Evolutionary conservation across 2,329 filamentous ascomycete genomes (phyloP), one percentile per base, ranked within the genome.

Genomic region (Colletotrichum costaricense): DNA sequence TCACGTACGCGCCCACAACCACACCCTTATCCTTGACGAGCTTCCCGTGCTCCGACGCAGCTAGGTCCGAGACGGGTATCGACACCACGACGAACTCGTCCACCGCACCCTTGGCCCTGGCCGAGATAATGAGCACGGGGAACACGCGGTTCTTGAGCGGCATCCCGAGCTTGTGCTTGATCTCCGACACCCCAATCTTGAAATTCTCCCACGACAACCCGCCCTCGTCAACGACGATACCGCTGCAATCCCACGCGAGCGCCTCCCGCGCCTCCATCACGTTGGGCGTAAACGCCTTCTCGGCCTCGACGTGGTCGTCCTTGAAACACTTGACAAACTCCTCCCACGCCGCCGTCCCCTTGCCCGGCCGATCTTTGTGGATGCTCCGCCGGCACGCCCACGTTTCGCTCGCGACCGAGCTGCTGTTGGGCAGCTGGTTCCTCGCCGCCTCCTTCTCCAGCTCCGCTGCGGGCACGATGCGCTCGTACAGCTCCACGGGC

Each of bases 141-240:
- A 95, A 95, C 2, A 89, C 88, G 63, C 93, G 90, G 75, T 91
- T 88, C 71, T 87, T 86, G 8, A 94, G 84, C n/a, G 90, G 86
- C 68, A 70, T 56, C 22, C 64, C 73, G 65, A 95, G 86, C 58
- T 85, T 85, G 80, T 95, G 93, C 68, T 88, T 87, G 86, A 93
- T 93, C 82, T 94, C 91, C 74, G 88, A 87, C 26, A 93, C 83
- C 76, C 79, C 78, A 22, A 91, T 80, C 38, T 82, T 83, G 77
- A 90, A 87, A 57, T 84, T 79, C 1, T 77, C 81, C 88, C 88
- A 91, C 26, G 69, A 78, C 65, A 80, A 78, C 0, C 78, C 84
- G 7, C 79, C 81, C n/a, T 82, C 78, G 22, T 81, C 78, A 4
- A 85, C 75, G 54, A 84, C 81, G 16, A 87, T 78, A 9, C 80